A percentile compares a stretch with the other conserved stretches of the same genome.
Evolutionary conservation across 164 flowering plant genomes (phyloP).

Genomic region (Malania oleifera): DNA sequence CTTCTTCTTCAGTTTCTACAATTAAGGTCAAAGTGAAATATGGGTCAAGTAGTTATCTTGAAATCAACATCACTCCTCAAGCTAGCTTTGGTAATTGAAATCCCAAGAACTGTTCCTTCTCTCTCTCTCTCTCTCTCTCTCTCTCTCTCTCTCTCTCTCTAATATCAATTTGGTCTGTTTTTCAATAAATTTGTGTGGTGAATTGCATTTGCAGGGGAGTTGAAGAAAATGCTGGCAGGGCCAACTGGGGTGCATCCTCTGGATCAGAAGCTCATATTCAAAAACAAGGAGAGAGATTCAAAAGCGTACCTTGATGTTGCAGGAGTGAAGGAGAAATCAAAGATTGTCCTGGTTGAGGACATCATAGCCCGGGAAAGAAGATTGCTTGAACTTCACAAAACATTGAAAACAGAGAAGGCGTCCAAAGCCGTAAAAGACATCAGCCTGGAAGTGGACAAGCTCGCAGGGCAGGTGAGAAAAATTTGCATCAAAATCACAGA

Average conservation of each 20-base stretch:
- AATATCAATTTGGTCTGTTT: too few relatives aligned
- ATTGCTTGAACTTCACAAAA: slow-evolving; percentile 23
- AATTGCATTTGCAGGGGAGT: slow-evolving; percentile 34
- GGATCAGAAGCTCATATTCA: slow-evolving; percentile 44
- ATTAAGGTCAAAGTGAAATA: slow-evolving; percentile 37
- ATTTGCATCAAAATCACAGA: not conserved
- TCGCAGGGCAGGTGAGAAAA: slow-evolving; percentile 41
- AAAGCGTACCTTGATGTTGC: slow-evolving; percentile 35
- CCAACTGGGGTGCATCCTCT: slow-evolving; percentile 32
- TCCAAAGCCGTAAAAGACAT: slow-evolving; percentile 29
- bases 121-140: too few relatives aligned
- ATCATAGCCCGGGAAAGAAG: slow-evolving; percentile 27
- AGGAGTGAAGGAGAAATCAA: slow-evolving; percentile 44
- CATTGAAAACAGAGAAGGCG: slow-evolving; percentile 30
- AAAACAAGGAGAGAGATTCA: slow-evolving; percentile 47
- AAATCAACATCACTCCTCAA: slow-evolving; percentile 33
- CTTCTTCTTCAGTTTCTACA: slow-evolving; percentile 19
- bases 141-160: too few relatives aligned
- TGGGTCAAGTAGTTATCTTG: slow-evolving; percentile 26
- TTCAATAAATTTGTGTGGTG: not conserved
- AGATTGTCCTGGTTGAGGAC: slow-evolving; percentile 38
- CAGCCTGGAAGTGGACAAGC: slow-evolving; percentile 39
- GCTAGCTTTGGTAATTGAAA: slow-evolving; percentile 39
- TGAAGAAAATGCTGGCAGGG: slow-evolving; percentile 47
- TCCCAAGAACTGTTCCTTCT: not conserved